phyloP scores from a whole-genome alignment of 2,329 filamentous ascomycete species.

The Cladosporium colombiae region DNA sequence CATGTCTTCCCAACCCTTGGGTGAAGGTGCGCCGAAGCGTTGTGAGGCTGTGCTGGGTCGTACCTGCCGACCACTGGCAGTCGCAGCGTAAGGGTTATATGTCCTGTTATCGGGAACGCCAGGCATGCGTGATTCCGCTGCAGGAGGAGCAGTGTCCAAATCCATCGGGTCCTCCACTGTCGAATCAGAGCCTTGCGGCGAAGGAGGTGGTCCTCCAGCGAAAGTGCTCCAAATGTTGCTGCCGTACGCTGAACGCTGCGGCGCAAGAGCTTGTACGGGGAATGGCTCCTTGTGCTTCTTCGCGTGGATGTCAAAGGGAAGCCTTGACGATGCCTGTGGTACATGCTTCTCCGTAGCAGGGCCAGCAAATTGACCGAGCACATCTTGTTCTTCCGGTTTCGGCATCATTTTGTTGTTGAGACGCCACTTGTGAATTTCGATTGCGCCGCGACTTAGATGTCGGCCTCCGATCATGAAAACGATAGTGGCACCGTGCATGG shows the following conservation, averaged over 20 bases:
- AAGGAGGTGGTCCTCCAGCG: slow-evolving; percentile 25
- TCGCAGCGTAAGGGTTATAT: slow-evolving; percentile 24
- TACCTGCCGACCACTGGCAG: slow-evolving; percentile 23
- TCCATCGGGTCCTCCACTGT: slow-evolving; percentile 65
- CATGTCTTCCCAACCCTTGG: slow-evolving; percentile 28
- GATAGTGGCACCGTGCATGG: slow-evolving; percentile 58
- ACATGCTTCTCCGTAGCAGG: slow-evolving; percentile 28
- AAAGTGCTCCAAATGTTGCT: slow-evolving; percentile 23
- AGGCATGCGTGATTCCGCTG: slow-evolving; percentile 25
- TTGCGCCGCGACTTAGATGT: slow-evolving; percentile 27
- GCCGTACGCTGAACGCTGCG: slow-evolving; percentile 23
- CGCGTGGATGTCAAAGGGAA: slow-evolving; percentile 32
- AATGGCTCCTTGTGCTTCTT: slow-evolving; percentile 36
- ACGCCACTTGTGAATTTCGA: slow-evolving; percentile 33
- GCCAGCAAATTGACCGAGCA: slow-evolving; percentile 32
- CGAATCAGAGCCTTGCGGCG: slow-evolving; percentile 27
- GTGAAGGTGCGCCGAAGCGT: slow-evolving; percentile 53
- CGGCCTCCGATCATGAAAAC: slow-evolving; percentile 50
- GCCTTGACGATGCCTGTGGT: slow-evolving; percentile 31
- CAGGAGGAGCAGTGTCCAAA: slow-evolving; percentile 57
- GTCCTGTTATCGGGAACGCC: slow-evolving; percentile 22
- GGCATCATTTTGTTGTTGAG: slow-evolving; percentile 37
- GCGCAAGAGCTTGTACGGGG: slow-evolving; percentile 38
- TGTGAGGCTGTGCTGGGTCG: slow-evolving; percentile 36
- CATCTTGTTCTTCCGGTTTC: slow-evolving; percentile 32